Conservation (phyloP, 106 monocot genomes). For the Gastrodia elata region DNA sequence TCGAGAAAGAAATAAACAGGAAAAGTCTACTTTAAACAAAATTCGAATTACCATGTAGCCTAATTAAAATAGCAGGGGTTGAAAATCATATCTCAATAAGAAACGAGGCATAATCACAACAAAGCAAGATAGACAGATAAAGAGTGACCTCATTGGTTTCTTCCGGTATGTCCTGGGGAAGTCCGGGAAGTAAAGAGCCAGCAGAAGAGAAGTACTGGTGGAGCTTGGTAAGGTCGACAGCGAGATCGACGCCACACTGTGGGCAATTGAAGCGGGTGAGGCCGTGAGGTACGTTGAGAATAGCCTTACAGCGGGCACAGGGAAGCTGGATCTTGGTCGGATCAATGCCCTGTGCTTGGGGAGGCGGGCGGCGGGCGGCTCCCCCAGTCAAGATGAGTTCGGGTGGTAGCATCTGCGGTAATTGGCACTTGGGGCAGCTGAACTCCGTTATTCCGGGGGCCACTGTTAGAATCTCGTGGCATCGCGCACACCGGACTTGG, state of each 20-base stretch:
- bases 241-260: conserved; percentile 87
- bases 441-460: conserved; percentile 91
- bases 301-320: conserved; percentile 84
- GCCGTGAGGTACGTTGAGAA: conserved; percentile 94
- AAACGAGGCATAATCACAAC: not conserved
- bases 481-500: conserved; percentile 96
- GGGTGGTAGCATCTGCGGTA: conserved; percentile 91
- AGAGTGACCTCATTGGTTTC: conserved; percentile 46
- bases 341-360: conserved; percentile 78
- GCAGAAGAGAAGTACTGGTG: conserved; percentile 31
- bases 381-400: conserved; percentile 35
- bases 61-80: not conserved
- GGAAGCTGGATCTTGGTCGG: conserved; percentile 99
- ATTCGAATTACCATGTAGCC: not conserved
- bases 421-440: conserved; percentile 90
- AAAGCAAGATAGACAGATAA: not conserved
- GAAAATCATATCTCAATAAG: not conserved
- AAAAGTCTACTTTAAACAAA: not conserved
- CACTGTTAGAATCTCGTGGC: conserved; percentile 82
- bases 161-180: conserved; percentile 15
- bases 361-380: conserved; percentile 4
- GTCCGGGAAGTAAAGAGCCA: not conserved
- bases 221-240: conserved; percentile 73
- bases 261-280: conserved; percentile 82
- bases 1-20: not conserved